phyloP scores from a whole-genome alignment of 2,329 filamentous ascomycete genomes.

The Lasiodiplodia theobromae region DNA sequence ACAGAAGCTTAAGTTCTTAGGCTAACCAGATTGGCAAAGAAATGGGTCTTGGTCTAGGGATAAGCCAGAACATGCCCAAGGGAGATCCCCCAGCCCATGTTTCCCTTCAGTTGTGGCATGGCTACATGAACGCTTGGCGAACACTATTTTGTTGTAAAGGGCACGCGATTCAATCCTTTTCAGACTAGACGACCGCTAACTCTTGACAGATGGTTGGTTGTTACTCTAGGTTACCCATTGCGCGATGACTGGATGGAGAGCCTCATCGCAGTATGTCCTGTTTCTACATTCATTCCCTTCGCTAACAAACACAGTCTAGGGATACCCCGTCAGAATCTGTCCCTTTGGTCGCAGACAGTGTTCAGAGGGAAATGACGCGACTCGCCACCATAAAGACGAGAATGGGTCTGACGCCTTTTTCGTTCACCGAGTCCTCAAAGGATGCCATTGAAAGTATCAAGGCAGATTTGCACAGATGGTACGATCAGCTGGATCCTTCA shows the following conservation, averaged over 20 bases:
- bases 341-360: slow-evolving; percentile 27
- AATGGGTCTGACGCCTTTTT: slow-evolving; percentile 31
- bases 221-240: slow-evolving; percentile 32
- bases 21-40: slow-evolving; percentile 24
- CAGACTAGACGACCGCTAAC: too few species aligned
- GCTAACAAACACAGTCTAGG: slow-evolving; percentile 3
- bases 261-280: not conserved
- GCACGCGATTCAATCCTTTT: not conserved
- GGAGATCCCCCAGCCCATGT: slow-evolving; percentile 1
- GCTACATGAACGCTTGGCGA: slow-evolving; percentile 33
- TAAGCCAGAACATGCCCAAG: slow-evolving; percentile 26
- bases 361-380: slow-evolving; percentile 34
- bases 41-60: slow-evolving; percentile 34
- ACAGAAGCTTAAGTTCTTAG: not conserved
- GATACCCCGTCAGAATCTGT: not conserved
- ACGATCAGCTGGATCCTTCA: slow-evolving; percentile 32
- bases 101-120: slow-evolving; percentile 22
- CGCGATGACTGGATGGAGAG: slow-evolving; percentile 3
- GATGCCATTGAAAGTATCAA: slow-evolving; percentile 30
- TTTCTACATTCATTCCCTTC: too few species aligned
- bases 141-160: slow-evolving; percentile 33
- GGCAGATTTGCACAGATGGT: slow-evolving; percentile 31
- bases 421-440: slow-evolving; percentile 17
- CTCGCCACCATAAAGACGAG: slow-evolving; percentile 36
- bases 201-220: slow-evolving; percentile 33